Conservation (phyloP, 2,329 filamentous ascomycete genomes). For the Cladophialophora chaetospira region DNA sequence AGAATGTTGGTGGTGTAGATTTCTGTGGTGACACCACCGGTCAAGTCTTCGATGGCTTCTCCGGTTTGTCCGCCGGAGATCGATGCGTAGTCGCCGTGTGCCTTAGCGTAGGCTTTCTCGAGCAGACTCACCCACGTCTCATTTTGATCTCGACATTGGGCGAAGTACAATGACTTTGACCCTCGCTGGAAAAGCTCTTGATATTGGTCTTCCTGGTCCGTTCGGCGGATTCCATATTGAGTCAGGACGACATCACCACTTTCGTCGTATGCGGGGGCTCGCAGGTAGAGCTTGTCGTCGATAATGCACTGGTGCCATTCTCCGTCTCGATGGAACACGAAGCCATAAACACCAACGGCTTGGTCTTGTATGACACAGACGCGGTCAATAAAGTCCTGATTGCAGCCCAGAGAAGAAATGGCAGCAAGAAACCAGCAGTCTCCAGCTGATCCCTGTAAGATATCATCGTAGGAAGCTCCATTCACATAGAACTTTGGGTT, state of each 20-base stretch:
- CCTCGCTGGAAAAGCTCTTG: slow-evolving; percentile 72
- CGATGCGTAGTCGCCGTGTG: slow-evolving; percentile 75
- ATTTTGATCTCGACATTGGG: slow-evolving; percentile 71
- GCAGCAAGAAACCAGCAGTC: slow-evolving; percentile 89
- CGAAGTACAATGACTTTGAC: slow-evolving; percentile 76
- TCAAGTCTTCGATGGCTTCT: slow-evolving; percentile 62
- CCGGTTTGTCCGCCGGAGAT: slow-evolving; percentile 75
- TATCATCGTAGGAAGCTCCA: slow-evolving; percentile 73
- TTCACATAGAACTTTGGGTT: slow-evolving; percentile 75
- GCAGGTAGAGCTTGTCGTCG: slow-evolving; percentile 87
- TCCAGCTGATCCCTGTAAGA: slow-evolving; percentile 68
- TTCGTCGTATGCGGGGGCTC: slow-evolving; percentile 79
- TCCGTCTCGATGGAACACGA: slow-evolving; percentile 82
- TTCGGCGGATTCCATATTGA: slow-evolving; percentile 73
- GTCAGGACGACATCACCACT: slow-evolving; percentile 72
- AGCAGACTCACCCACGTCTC: slow-evolving; percentile 81
- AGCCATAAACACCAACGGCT: slow-evolving; percentile 77
- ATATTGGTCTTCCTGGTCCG: slow-evolving; percentile 71
- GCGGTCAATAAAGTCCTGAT: slow-evolving; percentile 69
- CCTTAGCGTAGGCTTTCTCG: slow-evolving; percentile 76
- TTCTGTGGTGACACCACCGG: slow-evolving; percentile 54
- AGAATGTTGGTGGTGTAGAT: slow-evolving; percentile 51
- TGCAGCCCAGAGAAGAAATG: slow-evolving; percentile 74
- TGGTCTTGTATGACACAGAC: slow-evolving; percentile 76
- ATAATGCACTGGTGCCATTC: slow-evolving; percentile 93